A percentile compares a stretch with the other conserved stretches of the same genome.
phyloP scores from a whole-genome alignment of 2,329 filamentous ascomycete genomes.

The Clarireedia homoeocarpa region DNA sequence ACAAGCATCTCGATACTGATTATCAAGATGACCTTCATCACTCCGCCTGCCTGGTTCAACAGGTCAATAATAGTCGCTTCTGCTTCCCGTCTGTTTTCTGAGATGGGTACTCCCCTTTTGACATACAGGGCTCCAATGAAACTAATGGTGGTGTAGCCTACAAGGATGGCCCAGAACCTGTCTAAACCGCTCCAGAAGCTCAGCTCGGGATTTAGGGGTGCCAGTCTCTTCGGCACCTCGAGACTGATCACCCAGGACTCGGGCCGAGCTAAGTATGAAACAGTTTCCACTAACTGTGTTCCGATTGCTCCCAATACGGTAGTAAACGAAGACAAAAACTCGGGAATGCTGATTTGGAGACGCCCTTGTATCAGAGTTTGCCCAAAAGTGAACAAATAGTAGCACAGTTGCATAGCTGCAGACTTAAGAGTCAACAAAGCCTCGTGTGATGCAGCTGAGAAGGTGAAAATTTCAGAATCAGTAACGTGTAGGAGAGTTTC shows the following conservation, averaged over 20 bases:
- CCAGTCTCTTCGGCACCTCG: constrained; percentile 34
- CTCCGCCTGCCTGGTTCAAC: constrained; percentile 87
- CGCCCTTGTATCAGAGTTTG: too few relatives aligned
- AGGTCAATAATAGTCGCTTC: constrained; percentile 76
- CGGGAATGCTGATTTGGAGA: too few relatives aligned
- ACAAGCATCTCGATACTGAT: constrained; percentile 99
- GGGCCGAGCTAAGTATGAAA: constrained; percentile 33
- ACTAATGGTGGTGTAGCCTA: constrained; percentile 74
- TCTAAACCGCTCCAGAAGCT: constrained; percentile 62
- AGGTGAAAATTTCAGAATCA: constrained; percentile 61
- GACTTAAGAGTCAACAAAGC: constrained; percentile 55
- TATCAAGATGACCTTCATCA: constrained; percentile 95
- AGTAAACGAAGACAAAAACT: too few relatives aligned
- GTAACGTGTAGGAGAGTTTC: constrained; percentile 37
- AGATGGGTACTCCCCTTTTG: constrained; percentile 62
- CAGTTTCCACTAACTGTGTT: too few relatives aligned
- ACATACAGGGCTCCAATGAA: constrained; percentile 72
- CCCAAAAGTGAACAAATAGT: too few relatives aligned
- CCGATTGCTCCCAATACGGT: neutral
- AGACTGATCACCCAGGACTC: constrained; percentile 53
- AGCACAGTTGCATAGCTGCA: too few relatives aligned
- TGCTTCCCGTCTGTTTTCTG: constrained; percentile 47
- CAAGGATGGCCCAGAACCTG: constrained; percentile 62
- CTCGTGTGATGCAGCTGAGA: constrained; percentile 68
- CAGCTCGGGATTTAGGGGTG: constrained; percentile 44